Evolutionary conservation across 225 moss, liverwort and hornwort genomes (phyloP), one percentile per base, ranked within the genome.

Genomic region (Neckera pumila): DNA sequence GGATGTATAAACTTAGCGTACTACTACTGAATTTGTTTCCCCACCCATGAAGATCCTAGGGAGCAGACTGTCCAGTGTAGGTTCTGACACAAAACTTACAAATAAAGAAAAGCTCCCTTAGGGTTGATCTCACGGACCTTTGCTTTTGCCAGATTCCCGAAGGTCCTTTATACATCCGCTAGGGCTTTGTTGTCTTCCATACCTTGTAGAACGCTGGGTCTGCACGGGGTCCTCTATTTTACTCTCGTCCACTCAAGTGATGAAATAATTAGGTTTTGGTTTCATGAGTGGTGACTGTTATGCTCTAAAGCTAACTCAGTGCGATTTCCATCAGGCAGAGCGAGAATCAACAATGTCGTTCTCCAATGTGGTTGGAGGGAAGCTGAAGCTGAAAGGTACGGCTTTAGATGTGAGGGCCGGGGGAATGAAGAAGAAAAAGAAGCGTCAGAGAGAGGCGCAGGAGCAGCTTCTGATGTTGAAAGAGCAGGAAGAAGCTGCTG

Each of bases 311-410:
- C 26, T 69, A 60, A 85, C 26, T 28, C 42, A 8, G 28, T 72
- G 83, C 17, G 38, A 83, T 78, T 76, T 79, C 57, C 18, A 64
- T 83, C 83, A 67, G 84, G 74, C 20, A 45, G 89, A 70, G 61
- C 67, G 66, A 83, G 87, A 66, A 88, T 47, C 65, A 65, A 65
- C 62, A 61, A 96, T 98, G 97, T 96, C 96, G 73, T 96, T 86
- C 87, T 86, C 88, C 80, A 95, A 95, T 73, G 95, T 96, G 30
- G 91, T 96, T 28, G 96, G 94, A 49, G 95, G 96, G 30, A 96
- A 95, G 93, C 90, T 96, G 86, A 96, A 96, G 89, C 89, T 96
- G 89, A 98, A 96, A 90, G 98, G 96, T 23, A 93, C 95, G 84
- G 95, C 94, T 11, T 90, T 96, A 80, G 96, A 95, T 93, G 95